phyloP scores from a whole-genome alignment of 495 filamentous ascomycete genomes.

The Aspergillus baeticus region DNA sequence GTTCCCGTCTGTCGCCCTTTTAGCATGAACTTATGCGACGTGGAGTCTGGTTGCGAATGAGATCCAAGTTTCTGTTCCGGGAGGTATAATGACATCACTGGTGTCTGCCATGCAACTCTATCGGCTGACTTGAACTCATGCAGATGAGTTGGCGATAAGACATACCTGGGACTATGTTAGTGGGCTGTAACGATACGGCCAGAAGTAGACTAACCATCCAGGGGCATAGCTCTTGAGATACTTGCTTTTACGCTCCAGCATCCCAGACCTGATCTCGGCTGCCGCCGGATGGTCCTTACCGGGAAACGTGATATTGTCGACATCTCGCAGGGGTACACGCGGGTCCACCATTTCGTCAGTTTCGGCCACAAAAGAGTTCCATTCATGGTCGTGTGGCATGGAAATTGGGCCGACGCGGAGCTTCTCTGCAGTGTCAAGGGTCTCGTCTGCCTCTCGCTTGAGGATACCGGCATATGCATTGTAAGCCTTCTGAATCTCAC shows the following conservation, averaged over 20 bases:
- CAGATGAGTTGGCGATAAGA: conserved; percentile 91
- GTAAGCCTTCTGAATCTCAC: conserved; percentile 96
- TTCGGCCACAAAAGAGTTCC: conserved; percentile 76
- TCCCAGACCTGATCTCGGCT: conserved; percentile 80
- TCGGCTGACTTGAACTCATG: conserved; percentile 97
- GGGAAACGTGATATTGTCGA: conserved; percentile 90
- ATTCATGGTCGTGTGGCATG: conserved; percentile 90
- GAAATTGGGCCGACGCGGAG: conserved; percentile 81
- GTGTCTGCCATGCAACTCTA: conserved; percentile 64
- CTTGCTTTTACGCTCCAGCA: conserved; percentile 96
- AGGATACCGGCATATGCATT: conserved; percentile 87
- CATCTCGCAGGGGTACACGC: conserved; percentile 68
- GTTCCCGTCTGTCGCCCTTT: conserved; percentile 91
- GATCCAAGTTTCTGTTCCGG: conserved; percentile 94
- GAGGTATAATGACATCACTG: conserved; percentile 94
- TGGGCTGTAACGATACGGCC: background rate
- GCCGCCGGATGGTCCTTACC: conserved; percentile 86
- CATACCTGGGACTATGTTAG: conserved; percentile 68
- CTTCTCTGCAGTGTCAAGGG: conserved; percentile 73
- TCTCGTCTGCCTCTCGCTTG: conserved; percentile 82
- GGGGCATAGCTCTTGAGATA: conserved; percentile 97
- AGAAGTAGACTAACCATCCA: conserved; percentile 69
- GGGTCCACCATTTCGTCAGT: conserved; percentile 91
- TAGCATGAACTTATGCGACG: conserved; percentile 97
- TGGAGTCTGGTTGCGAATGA: conserved; percentile 77